Evolutionary conservation across 768 basidiomycete species (phyloP).

Genomic region (Heimioporus sp.): DNA sequence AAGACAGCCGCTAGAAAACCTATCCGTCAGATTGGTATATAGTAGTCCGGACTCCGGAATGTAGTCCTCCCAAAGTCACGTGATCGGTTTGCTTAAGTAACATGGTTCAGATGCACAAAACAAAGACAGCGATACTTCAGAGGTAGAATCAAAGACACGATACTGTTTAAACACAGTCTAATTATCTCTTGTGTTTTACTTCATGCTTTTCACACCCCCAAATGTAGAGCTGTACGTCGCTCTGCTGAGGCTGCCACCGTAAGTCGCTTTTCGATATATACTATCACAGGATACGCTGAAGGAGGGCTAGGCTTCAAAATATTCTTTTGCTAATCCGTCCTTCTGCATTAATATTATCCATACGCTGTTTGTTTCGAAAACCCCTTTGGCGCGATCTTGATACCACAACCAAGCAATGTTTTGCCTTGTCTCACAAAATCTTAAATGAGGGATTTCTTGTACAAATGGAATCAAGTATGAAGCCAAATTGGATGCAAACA

Average conservation of each 20-base stretch:
- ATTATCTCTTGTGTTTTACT: constrained; percentile 33
- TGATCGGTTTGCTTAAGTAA: no score
- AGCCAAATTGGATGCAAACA: constrained; percentile 25
- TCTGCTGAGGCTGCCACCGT: constrained; percentile 35
- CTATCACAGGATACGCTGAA: constrained; percentile 35
- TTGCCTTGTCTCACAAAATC: constrained; percentile 29
- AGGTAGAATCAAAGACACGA: neutral
- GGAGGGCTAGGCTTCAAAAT: constrained; percentile 39
- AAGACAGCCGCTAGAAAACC: no score
- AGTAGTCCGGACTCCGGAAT: no score
- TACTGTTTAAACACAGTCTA: constrained; percentile 14
- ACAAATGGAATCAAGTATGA: constrained; percentile 21
- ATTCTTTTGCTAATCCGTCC: constrained; percentile 25
- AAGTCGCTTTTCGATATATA: constrained; percentile 36
- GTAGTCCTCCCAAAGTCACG: no score
- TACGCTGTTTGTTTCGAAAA: constrained; percentile 34
- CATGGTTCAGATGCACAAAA: neutral
- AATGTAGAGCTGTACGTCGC: constrained; percentile 29
- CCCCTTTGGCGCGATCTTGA: constrained; percentile 31
- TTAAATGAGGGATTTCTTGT: constrained; percentile 18
- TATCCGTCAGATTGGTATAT: no score
- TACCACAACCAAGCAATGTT: constrained; percentile 29
- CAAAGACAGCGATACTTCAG: neutral
- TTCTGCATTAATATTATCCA: constrained; percentile 31
- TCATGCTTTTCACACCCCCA: constrained; percentile 40